A percentile compares a stretch with the other conserved stretches of the same genome.
These are phyloP conservation scores for Pueraria montana DNA, from an alignment of 306 rosid species.

Conservation along the genomic window DNA sequence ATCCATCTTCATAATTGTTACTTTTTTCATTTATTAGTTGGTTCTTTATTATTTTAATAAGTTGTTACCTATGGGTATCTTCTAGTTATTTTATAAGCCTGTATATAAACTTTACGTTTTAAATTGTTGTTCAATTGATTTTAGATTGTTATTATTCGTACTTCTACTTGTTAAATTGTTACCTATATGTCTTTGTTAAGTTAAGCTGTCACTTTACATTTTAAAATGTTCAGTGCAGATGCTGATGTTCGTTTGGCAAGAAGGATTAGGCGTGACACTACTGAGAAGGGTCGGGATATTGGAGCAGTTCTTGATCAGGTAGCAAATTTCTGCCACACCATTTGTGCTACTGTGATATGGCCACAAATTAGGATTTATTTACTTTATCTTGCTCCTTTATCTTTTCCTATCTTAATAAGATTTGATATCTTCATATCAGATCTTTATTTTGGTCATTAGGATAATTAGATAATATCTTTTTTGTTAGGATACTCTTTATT, in stretches of 20 bases:
- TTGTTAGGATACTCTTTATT: no score
- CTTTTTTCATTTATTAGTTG: slow-evolving; percentile 1
- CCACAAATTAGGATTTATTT: no score
- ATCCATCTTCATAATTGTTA: neutral
- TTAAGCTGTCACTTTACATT: slow-evolving; percentile 71
- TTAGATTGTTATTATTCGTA: neutral
- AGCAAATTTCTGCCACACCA: slow-evolving; percentile 40
- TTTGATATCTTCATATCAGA: no score
- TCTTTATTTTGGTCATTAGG: no score
- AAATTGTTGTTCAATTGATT: slow-evolving; percentile 53
- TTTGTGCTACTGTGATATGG: neutral
- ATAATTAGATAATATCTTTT: no score
- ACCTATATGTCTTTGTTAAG: slow-evolving; percentile 38
- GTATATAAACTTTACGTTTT: slow-evolving; percentile 58
- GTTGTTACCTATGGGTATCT: neutral
- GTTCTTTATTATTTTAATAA: slow-evolving; percentile 2
- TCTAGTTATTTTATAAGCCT: slow-evolving; percentile 32
- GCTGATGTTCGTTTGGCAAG: slow-evolving; percentile 99
- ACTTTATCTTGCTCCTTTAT: no score
- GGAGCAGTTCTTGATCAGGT: slow-evolving; percentile 98
- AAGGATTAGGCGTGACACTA: slow-evolving; percentile 97
- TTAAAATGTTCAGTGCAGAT: slow-evolving; percentile 93
- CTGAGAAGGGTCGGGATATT: slow-evolving; percentile 86
- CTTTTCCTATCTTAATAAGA: no score
- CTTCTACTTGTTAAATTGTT: neutral